A percentile compares a stretch with the other conserved stretches of the same genome.
Conservation (phyloP, 1,284 basidiomycete genomes). For the Pseudozyma thailandica region DNA sequence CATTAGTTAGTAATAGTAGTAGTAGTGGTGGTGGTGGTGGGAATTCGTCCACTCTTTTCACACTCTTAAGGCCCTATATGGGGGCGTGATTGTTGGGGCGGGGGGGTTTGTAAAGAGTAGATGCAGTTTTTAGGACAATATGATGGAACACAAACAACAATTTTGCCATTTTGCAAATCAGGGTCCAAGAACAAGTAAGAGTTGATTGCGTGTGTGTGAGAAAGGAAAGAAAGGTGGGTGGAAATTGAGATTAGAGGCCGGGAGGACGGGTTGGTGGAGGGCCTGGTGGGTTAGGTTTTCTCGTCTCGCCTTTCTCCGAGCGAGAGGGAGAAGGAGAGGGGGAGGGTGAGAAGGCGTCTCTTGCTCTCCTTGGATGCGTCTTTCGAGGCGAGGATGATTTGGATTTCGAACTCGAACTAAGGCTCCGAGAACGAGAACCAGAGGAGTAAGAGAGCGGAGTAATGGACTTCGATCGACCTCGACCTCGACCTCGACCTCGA, state of each 20-base stretch:
- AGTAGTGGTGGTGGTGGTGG: background rate
- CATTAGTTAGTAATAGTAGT: background rate
- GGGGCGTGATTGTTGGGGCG: too few relatives aligned
- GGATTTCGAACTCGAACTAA: conserved; percentile 11
- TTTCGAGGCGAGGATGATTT: conserved; percentile 6
- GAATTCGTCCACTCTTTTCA: too few relatives aligned
- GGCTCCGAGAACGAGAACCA: too few relatives aligned
- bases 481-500: conserved; percentile 7
- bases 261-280: conserved; percentile 42
- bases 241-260: conserved; percentile 25
- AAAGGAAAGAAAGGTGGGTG: background rate
- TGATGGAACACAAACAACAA: too few relatives aligned
- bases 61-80: too few relatives aligned
- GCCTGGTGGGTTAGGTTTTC: conserved; percentile 19
- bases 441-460: too few relatives aligned
- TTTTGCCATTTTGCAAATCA: too few relatives aligned
- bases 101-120: background rate
- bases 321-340: background rate
- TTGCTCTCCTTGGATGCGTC: background rate
- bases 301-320: background rate
- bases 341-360: conserved; percentile 20
- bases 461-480: too few relatives aligned
- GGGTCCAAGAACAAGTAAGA: too few relatives aligned
- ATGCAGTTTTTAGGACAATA: too few relatives aligned
- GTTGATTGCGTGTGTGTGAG: background rate